Evolutionary conservation across 2,329 filamentous ascomycete species (phyloP).

Genomic region (Cercospora sp.): DNA sequence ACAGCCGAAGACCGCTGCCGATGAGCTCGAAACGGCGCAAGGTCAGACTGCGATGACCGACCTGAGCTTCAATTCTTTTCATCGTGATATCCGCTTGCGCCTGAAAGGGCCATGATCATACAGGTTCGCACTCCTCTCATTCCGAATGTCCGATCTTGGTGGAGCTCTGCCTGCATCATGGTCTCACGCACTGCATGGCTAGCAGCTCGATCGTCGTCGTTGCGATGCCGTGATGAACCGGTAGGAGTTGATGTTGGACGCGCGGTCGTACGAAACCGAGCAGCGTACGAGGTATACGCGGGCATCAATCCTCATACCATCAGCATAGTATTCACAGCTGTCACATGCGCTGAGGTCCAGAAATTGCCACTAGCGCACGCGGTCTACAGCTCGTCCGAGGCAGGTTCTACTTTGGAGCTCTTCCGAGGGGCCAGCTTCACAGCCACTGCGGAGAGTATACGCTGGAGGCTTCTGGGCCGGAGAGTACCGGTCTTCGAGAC

Average conservation of each 20-base stretch:
- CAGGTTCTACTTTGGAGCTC: neutral
- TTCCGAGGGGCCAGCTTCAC: constrained; percentile 1
- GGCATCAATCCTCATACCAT: neutral
- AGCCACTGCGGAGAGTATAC: constrained; percentile 2
- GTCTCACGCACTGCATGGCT: neutral
- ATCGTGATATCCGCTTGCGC: neutral
- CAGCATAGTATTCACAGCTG: neutral
- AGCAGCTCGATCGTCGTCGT: neutral
- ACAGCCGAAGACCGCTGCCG: neutral
- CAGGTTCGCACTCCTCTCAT: neutral
- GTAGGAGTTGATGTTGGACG: neutral
- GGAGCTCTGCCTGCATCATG: neutral
- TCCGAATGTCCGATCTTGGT: neutral
- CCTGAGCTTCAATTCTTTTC: too few relatives aligned
- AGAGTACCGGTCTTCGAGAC: neutral
- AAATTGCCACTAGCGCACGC: constrained; percentile 1
- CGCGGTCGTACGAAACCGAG: neutral
- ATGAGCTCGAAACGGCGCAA: neutral
- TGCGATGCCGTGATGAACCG: neutral
- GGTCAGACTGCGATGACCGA: neutral
- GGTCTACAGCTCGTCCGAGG: neutral
- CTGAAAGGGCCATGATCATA: neutral
- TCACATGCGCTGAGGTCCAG: neutral
- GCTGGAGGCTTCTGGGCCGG: constrained; percentile 4
- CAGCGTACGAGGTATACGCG: neutral